These are phyloP conservation scores for Candida dubliniensis DNA, from an alignment of 1,139 yeast genomes.

Conservation along the genomic window DNA sequence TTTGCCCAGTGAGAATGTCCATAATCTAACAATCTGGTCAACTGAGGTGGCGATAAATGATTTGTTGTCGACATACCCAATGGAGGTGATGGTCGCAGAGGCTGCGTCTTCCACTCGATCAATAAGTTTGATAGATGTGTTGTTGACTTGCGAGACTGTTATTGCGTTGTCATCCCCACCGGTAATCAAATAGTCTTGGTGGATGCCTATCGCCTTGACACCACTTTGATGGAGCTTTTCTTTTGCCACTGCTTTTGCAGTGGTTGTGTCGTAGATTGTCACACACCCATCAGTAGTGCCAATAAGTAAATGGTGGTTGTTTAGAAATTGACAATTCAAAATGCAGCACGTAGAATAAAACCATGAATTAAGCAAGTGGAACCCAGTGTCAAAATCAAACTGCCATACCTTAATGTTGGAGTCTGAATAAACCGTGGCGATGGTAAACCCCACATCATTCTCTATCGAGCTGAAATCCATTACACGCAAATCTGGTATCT, in stretches of 20 bases:
- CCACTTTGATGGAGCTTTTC: constrained; percentile 81
- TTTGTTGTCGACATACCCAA: constrained; percentile 30
- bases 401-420: constrained; percentile 71
- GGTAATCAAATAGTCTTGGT: constrained; percentile 42
- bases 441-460: constrained; percentile 43
- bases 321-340: constrained; percentile 55
- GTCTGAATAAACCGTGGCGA: constrained; percentile 81
- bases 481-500: constrained; percentile 78
- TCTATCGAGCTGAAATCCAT: constrained; percentile 72
- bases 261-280: constrained; percentile 54
- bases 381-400: constrained; percentile 41
- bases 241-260: constrained; percentile 23
- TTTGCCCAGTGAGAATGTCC: constrained; percentile 45
- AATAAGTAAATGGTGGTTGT: constrained; percentile 40
- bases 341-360: constrained; percentile 75
- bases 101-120: constrained; percentile 61
- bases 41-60: constrained; percentile 58
- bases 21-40: constrained; percentile 72
- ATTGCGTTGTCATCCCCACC: constrained; percentile 95
- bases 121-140: constrained; percentile 17
- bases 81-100: constrained; percentile 80
- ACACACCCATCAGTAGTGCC: constrained; percentile 86
- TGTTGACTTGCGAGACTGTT: constrained; percentile 40
- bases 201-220: constrained; percentile 53
- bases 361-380: constrained; percentile 47